Base-by-base conservation (phyloP, 2,329 filamentous ascomycete species). In the Delphinella strobiligena region DNA sequence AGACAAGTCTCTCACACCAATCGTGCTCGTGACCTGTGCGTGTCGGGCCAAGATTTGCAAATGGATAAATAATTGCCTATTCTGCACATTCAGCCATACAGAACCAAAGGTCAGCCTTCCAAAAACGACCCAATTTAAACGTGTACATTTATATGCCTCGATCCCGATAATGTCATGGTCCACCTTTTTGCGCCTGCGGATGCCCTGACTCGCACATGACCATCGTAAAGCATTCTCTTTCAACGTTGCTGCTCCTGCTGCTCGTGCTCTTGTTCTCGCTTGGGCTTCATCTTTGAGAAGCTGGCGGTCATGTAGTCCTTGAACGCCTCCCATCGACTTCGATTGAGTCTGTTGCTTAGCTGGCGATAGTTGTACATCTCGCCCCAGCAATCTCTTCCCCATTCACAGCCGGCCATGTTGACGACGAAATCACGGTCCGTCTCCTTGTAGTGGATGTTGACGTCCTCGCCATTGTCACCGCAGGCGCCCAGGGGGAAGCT, bases 351-450 rank as follows among this genome's bases (percentile, higher is more conserved):
- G 60, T 93, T 89, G 66, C 86, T 93, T 54, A 93, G 72, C 60
- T 94, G 80, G 38, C 88, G 82, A 66, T 87, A 98, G 59, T 82
- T 81, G 65, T 94, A 94, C 78, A 98, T 95, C 64, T 98, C 91
- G 29, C 80, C 81, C 89, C 89, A 96, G 61, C 91, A 98, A 63
- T 98, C 89, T 36, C 91, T 77, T 3, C 89, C 89, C 82, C 85
- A 96, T 61, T 94, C 82, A 59, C 91, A 98, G 3, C 91, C 91
- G 4, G 91, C 91, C 89, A 98, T 96, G 61, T 95, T 98, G 53
- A 98, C 89, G 34, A 96, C 51, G 54, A 98, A 95, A 60, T 98
- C 91, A 19, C 85, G 76, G 44, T 93, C 87, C 31, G 75, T 70
- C 60, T 91, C 71, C 50, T 82, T 72, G 59, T 98, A 98, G 62